Base-by-base conservation (phyloP, 1,139 yeast species). In the Blastobotrys buckinghamii region DNA sequence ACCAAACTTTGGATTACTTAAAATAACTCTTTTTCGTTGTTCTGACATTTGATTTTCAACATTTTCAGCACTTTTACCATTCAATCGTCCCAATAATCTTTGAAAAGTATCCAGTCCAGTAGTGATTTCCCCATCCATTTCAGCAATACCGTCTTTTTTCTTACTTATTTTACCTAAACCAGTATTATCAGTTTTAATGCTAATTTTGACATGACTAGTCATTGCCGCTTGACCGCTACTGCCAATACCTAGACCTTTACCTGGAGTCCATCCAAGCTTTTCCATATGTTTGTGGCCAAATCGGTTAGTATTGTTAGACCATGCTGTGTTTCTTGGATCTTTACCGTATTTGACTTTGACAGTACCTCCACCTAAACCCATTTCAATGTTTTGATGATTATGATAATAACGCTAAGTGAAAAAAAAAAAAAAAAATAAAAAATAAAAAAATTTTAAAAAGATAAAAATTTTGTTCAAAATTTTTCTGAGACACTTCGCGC, bases 71-170 rank as follows among this genome's bases (percentile, higher is more conserved):
- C 59, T 55, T 41, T 65, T 64, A 39, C 73, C 73, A 52, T 72
- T 92, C 53, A 92, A 74, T 60, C 92, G 77, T 8, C 97, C 97
- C 55, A 92, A 73, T 45, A 92, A 78, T 61, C 95, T 76, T 69
- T 94, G 98, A 64, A 92, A 92, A 15, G 84, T 95, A 65, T 92
- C 97, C 45, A 94, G 72, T 1, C 97, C 97, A 17, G 92, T 85
- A 54, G 92, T 81, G 61, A 85, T 95, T 45, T 90, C 96, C 52
- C 80, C 78, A 58, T 83, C 89, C 58, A 80, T 74, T 51, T 79
- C 85, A 51, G 76, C 84, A 46, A 74, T 78, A 19, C 56, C 60
- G 35, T 48, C 50, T 57, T 77, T 77, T 60, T 75, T 76, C 22
- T 81, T 79, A 48, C 81, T 69, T 56, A 79, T 82, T n/a, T 94